Conservation (phyloP, 163 green algal genomes). For the Trebouxia gelatinosa region DNA sequence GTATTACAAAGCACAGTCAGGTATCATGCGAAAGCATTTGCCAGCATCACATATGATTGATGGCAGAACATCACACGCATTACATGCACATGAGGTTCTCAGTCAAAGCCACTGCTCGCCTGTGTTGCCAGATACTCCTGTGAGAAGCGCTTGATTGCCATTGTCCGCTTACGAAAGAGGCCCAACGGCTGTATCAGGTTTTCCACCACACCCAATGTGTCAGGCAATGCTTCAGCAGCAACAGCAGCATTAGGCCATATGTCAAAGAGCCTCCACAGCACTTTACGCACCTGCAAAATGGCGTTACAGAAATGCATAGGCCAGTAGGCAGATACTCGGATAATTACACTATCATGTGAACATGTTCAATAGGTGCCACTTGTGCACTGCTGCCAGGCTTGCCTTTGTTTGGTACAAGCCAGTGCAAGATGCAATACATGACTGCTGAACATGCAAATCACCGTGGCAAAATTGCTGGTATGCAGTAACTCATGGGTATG, state of each 20-base stretch:
- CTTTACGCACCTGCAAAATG: conserved; percentile 56
- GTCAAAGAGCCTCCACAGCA: conserved; percentile 77
- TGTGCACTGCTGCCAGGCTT: too few species aligned
- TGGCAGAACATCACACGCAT: neutral
- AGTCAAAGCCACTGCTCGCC: conserved; percentile 27
- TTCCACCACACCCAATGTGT: conserved; percentile 37
- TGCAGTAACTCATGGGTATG: too few species aligned
- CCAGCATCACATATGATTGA: neutral
- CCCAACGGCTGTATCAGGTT: conserved; percentile 76
- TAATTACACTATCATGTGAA: too few species aligned
- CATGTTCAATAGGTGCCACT: too few species aligned
- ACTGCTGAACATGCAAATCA: too few species aligned
- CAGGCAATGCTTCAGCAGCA: conserved; percentile 45
- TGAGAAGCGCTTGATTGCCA: conserved; percentile 74
- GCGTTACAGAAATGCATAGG: too few species aligned
- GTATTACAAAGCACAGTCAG: neutral
- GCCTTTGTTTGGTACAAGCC: too few species aligned
- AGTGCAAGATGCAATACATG: too few species aligned
- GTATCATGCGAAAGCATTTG: neutral
- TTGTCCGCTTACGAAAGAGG: conserved; percentile 74
- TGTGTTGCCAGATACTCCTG: conserved; percentile 73
- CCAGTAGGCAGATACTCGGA: too few species aligned
- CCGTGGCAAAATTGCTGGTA: too few species aligned
- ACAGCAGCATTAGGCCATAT: conserved; percentile 67
- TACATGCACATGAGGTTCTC: neutral